Percentiles rank a stretch among this genome's conserved stretches.
Conservation (phyloP, 1,284 basidiomycete species). For the Ceratobasidium sp. region DNA sequence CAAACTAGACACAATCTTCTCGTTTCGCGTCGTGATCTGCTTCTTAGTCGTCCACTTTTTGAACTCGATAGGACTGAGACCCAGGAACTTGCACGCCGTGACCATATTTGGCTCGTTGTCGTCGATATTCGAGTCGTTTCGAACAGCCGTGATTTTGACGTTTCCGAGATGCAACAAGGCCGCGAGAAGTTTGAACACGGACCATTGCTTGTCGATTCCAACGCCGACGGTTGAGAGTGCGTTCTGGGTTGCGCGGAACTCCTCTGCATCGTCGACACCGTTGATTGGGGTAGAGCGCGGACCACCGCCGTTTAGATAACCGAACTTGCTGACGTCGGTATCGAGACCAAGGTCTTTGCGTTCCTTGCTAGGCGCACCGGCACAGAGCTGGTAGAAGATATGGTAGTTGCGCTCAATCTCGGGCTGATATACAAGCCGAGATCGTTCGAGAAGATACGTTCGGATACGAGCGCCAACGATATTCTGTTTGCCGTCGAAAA, state of each 20-base stretch:
- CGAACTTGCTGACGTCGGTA: conserved; percentile 87
- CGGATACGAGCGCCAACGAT: conserved; percentile 82
- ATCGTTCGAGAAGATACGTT: conserved; percentile 67
- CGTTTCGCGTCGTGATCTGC: conserved; percentile 93
- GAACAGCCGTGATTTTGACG: conserved; percentile 86
- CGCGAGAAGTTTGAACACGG: conserved; percentile 94
- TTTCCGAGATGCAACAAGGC: conserved; percentile 97
- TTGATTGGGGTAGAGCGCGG: conserved; percentile 85
- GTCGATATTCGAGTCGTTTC: conserved; percentile 88
- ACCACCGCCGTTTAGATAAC: conserved; percentile 95
- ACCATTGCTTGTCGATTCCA: conserved; percentile 97
- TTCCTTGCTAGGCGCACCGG: conserved; percentile 95
- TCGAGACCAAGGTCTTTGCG: conserved; percentile 95
- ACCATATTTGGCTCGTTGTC: conserved; percentile 88
- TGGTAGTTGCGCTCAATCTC: conserved; percentile 98
- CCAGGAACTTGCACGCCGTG: conserved; percentile 89
- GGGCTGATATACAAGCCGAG: conserved; percentile 95
- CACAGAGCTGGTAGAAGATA: conserved; percentile 99
- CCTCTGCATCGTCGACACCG: conserved; percentile 96
- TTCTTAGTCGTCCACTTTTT: conserved; percentile 99
- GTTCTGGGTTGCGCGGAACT: conserved; percentile 93
- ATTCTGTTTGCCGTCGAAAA: conserved; percentile 90
- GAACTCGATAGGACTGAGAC: conserved; percentile 93
- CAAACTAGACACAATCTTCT: conserved; percentile 93
- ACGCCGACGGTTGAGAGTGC: conserved; percentile 98